Conservation (phyloP, 495 filamentous ascomycete species). For the Diplogelasinospora grovesii region DNA sequence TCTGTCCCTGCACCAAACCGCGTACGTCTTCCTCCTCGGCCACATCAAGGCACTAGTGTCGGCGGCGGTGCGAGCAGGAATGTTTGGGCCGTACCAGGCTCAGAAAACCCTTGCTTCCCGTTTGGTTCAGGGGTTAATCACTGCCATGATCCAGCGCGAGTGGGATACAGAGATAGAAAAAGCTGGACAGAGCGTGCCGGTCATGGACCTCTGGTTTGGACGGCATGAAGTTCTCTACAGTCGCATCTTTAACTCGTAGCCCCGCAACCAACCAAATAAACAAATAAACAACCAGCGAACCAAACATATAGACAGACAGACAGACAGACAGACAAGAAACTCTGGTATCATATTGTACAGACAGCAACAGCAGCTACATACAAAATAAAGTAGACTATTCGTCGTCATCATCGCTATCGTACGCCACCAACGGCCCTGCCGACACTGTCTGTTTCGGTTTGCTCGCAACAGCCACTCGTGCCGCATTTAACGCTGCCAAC, state of each 20-base stretch:
- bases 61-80: conserved; percentile 79
- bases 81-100: conserved; percentile 90
- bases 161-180: conserved; percentile 54
- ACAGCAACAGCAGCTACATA: too few species aligned
- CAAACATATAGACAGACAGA: conserved; percentile 5
- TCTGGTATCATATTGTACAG: too few species aligned
- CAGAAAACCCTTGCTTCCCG: conserved; percentile 68
- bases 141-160: conserved; percentile 54
- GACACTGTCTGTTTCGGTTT: conserved; percentile 37
- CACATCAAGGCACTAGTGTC: conserved; percentile 85
- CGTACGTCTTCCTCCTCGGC: conserved; percentile 79
- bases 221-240: conserved; percentile 94
- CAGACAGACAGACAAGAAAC: too few species aligned
- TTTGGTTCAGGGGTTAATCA: conserved; percentile 55
- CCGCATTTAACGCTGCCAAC: conserved; percentile 60
- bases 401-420: conserved; percentile 81
- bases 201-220: conserved; percentile 89
- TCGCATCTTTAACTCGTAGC: conserved; percentile 95
- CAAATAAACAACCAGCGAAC: too few species aligned
- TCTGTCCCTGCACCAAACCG: conserved; percentile 55
- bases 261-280: too few species aligned
- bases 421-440: conserved; percentile 72
- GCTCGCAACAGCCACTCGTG: conserved; percentile 43
- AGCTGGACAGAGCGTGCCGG: conserved; percentile 80
- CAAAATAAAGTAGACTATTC: too few species aligned